A percentile compares a stretch with the other conserved stretches of the same genome.
Conservation (phyloP, 192 early-diverging fungal genomes). For the Backusella tuberculispora region DNA sequence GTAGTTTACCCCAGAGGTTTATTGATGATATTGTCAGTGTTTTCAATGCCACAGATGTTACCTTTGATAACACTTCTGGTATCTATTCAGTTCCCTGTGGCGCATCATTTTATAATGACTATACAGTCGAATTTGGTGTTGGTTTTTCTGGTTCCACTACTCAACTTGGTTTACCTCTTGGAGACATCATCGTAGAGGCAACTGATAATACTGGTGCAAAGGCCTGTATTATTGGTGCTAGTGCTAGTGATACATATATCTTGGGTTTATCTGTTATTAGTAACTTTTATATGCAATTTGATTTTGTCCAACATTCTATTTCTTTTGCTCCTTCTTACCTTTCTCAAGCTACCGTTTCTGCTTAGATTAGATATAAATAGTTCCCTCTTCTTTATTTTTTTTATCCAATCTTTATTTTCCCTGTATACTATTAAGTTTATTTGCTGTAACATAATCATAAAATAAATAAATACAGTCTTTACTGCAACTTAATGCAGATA, state of each 20-base stretch:
- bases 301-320: neutral
- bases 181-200: neutral
- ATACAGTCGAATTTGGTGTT: neutral
- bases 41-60: neutral
- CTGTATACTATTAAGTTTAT: too few relatives aligned
- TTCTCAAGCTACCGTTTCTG: neutral
- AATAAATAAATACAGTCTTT: neutral
- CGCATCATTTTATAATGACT: neutral
- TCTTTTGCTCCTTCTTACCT: neutral
- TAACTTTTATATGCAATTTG: constrained; percentile 5
- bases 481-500: neutral
- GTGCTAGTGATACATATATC: neutral
- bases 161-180: neutral
- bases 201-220: neutral
- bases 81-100: neutral
- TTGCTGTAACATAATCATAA: neutral
- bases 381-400: too few relatives aligned
- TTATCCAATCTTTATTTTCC: too few relatives aligned
- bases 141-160: neutral
- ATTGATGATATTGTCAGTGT: neutral
- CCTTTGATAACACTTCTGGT: neutral
- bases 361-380: too few relatives aligned
- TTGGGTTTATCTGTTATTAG: neutral
- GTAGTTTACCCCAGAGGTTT: neutral
- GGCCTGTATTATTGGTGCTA: neutral